Base-by-base conservation (phyloP, 768 basidiomycete genomes). In the Boletus subparvulus region DNA sequence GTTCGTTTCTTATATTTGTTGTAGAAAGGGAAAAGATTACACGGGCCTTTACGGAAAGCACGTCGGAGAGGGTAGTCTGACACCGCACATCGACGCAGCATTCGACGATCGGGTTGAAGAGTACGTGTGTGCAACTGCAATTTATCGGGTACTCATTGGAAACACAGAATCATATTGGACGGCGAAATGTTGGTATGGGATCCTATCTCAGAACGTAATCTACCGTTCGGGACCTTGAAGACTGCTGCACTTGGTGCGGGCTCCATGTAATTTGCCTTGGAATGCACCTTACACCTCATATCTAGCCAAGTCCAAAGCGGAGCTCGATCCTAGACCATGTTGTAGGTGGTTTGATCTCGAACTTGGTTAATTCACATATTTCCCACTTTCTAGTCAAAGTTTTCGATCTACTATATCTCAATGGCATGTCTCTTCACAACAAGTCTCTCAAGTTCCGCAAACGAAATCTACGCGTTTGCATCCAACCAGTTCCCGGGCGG, bases 131-230 rank as follows among this genome's bases (percentile, higher is more conserved):
- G 4, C 33, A 41, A 33, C 42, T 19, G 6, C 21, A 13, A 17
- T 19, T 21, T 5, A 35, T 44, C 47, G 52, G 33, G 55, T 57
- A 28, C 35, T 67, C 30, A 66, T 26, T 35, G 50, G 8, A 9
- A 6, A 19, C 24, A 4, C 55, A 98, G 96, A 48, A 88, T 96
- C 63, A 92, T 98, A 46, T 72, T 99, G 14, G 97, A 99, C 63
- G 97, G 97, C 0, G 97, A 99, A 71, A 98, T 99, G 96, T 76
- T 99, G 33, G 96, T 98, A 3, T 98, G 91, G 90, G 97, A 98
- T 71, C 96, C 96, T 0, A 78, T 89, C 4, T 86, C 92, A 1
- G 87, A 89, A 64, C 84, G 91, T 21, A 91, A 92, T 65, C 76
- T 97, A 19, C 92, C 96, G 0, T 98, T 99, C 59, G 97, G 97